A percentile compares a stretch with the other conserved stretches of the same genome.
Evolutionary conservation across 768 basidiomycete species (phyloP).

Genomic region (Tylopilus cervinicoccineus): DNA sequence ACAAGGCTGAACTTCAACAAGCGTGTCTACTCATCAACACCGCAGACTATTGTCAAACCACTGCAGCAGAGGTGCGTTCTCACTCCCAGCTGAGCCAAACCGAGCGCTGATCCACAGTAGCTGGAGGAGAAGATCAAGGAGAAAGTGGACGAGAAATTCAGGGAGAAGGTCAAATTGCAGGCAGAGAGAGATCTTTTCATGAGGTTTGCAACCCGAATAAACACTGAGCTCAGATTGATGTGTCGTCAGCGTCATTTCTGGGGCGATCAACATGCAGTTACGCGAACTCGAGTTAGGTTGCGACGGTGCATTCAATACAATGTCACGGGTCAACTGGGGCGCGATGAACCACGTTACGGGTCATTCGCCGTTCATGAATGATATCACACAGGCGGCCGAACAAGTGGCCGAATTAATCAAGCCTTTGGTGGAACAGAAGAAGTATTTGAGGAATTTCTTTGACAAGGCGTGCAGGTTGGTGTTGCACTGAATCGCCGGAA

Average conservation of each 20-base stretch:
- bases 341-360: slow-evolving; percentile 81
- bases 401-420: slow-evolving; percentile 74
- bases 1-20: slow-evolving; percentile 70
- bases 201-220: slow-evolving; percentile 45
- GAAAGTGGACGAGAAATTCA: slow-evolving; percentile 71
- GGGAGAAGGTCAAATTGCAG: slow-evolving; percentile 79
- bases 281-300: slow-evolving; percentile 83
- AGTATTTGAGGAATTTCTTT: slow-evolving; percentile 86
- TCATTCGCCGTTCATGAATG: slow-evolving; percentile 75
- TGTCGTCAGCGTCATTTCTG: slow-evolving; percentile 67
- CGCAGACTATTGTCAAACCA: slow-evolving; percentile 94
- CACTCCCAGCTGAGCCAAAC: not conserved
- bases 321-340: slow-evolving; percentile 78
- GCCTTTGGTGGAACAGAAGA: slow-evolving; percentile 88
- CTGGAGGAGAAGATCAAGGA: slow-evolving; percentile 89
- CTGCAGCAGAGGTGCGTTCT: slow-evolving; percentile 70
- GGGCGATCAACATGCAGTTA: slow-evolving; percentile 74
- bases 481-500: not conserved
- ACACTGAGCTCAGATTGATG: not conserved
- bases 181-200: slow-evolving; percentile 86
- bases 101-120: slow-evolving; percentile 36
- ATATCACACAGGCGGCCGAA: slow-evolving; percentile 71
- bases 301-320: slow-evolving; percentile 73
- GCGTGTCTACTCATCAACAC: slow-evolving; percentile 93
- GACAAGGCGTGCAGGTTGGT: slow-evolving; percentile 89